These are phyloP conservation scores for Boletus sp. DNA, from an alignment of 768 basidiomycete species.

Conservation along the genomic window DNA sequence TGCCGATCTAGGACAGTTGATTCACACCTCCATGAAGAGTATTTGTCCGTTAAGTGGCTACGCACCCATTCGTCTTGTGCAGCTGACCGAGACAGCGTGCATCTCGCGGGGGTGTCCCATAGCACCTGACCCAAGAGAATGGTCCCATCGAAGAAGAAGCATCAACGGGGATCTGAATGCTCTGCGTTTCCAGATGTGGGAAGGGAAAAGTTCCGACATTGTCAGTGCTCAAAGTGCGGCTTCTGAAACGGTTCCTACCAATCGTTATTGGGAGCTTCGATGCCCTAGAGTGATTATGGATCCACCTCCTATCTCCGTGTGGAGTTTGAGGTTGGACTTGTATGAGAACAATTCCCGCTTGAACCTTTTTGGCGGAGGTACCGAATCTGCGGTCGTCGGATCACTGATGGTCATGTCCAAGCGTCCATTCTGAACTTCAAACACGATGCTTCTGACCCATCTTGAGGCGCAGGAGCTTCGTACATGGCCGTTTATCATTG, in stretches of 20 bases:
- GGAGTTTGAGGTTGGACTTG: neutral
- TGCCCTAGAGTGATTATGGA: neutral
- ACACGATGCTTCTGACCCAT: neutral
- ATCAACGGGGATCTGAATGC: neutral
- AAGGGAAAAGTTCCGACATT: too few species aligned
- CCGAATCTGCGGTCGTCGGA: neutral
- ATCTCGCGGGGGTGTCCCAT: too few species aligned
- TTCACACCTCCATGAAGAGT: neutral
- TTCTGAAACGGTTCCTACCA: neutral
- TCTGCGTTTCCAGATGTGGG: neutral
- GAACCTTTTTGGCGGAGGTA: neutral
- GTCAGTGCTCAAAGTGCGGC: neutral
- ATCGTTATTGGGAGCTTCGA: neutral
- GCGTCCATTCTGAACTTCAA: neutral
- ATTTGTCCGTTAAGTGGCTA: neutral
- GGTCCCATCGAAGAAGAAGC: neutral
- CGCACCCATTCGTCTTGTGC: neutral
- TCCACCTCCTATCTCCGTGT: neutral
- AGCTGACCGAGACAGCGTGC: neutral
- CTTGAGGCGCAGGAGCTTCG: neutral
- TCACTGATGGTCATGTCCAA: neutral
- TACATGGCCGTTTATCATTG: neutral
- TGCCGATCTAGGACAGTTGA: neutral
- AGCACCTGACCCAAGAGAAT: neutral
- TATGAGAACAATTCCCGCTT: neutral